phyloP scores from a whole-genome alignment of 441 rosid species.

The Croton laevigatus region DNA sequence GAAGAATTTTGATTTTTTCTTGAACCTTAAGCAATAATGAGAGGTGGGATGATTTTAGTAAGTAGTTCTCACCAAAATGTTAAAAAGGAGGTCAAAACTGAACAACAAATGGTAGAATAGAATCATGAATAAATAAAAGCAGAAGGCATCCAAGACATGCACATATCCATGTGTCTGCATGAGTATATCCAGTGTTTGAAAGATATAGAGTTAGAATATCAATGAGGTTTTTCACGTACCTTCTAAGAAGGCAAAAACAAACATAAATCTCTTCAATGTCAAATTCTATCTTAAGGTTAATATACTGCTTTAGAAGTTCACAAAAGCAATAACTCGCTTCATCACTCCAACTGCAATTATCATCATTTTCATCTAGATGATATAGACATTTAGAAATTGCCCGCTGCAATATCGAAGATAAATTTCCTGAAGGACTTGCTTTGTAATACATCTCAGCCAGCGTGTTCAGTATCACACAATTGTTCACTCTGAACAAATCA shows the following conservation, averaged over 20 bases:
- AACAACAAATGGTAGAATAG: background rate
- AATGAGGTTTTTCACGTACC: constrained; percentile 38
- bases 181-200: background rate
- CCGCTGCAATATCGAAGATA: constrained; percentile 59
- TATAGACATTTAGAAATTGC: constrained; percentile 34
- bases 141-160: constrained; percentile 3
- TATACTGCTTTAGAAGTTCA: constrained; percentile 69
- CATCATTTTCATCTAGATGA: constrained; percentile 36
- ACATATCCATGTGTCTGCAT: background rate
- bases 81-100: background rate
- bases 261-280: constrained; percentile 84
- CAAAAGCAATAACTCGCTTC: constrained; percentile 48
- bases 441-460: constrained; percentile 58
- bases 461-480: constrained; percentile 38
- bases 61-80: background rate
- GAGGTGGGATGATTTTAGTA: constrained; percentile 6
- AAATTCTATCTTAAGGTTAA: constrained; percentile 56
- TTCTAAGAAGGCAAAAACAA: constrained; percentile 67
- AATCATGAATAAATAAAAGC: background rate
- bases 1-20: constrained; percentile 47
- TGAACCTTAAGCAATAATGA: constrained; percentile 47
- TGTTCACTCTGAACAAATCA: constrained; percentile 57
- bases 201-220: constrained; percentile 1
- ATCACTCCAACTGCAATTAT: constrained; percentile 43
- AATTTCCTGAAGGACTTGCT: constrained; percentile 40